Conservation (phyloP, 495 filamentous ascomycete genomes). For the Annulohypoxylon moriforme region DNA sequence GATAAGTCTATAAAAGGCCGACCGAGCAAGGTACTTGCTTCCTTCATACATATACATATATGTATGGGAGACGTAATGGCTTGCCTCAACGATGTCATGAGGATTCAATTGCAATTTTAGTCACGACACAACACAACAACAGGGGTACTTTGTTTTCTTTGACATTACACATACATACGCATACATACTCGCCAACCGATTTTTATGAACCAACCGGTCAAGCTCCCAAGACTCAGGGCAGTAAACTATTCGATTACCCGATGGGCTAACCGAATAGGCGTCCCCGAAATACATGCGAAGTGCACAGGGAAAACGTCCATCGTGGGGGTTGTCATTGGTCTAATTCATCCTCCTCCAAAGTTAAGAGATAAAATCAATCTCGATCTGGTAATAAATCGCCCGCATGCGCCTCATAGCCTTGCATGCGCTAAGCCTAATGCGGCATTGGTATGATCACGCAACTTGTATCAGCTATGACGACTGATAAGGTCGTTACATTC, state of each 20-base stretch:
- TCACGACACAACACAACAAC: neutral
- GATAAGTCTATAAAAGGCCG: conserved; percentile 17
- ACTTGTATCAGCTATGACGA: conserved; percentile 31
- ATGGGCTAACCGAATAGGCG: conserved; percentile 20
- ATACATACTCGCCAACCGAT: neutral
- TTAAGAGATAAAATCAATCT: conserved; percentile 12
- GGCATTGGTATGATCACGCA: conserved; percentile 35
- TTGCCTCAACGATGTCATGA: neutral
- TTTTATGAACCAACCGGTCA: neutral
- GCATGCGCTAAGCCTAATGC: conserved; percentile 5
- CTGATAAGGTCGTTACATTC: conserved; percentile 1
- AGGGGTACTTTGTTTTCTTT: neutral
- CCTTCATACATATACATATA: conserved; percentile 4
- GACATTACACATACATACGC: neutral
- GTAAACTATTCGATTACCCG: neutral
- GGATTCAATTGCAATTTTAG: conserved; percentile 7
- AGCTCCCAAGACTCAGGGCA: neutral
- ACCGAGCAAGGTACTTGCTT: conserved; percentile 34
- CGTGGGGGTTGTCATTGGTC: conserved; percentile 27
- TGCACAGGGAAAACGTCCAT: conserved; percentile 3
- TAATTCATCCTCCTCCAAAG: conserved; percentile 15
- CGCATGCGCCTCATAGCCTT: conserved; percentile 5
- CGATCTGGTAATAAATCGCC: conserved; percentile 13
- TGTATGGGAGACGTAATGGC: conserved; percentile 1
- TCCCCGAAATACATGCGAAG: conserved; percentile 35